These are phyloP conservation scores for Tillandsia leiboldiana DNA, from an alignment of 176 grass and related monocot species.

Conservation along the genomic window DNA sequence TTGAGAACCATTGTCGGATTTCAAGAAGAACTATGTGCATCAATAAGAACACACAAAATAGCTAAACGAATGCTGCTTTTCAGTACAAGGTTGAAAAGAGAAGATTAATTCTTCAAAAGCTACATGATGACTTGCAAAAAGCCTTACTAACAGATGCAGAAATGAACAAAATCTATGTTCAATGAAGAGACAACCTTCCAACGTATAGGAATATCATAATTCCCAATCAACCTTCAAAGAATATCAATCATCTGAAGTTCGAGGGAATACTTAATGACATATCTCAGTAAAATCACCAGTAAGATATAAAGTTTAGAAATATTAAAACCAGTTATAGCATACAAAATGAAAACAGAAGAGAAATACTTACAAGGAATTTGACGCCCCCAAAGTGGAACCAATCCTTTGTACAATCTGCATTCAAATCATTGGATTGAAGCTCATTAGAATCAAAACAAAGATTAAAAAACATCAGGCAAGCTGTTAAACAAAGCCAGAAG, in stretches of 20 bases:
- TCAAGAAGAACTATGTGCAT: constrained; percentile 36
- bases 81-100: not conserved
- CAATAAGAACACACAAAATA: not conserved
- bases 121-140: too few relatives aligned
- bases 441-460: not conserved
- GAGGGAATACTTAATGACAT: not conserved
- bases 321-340: not conserved
- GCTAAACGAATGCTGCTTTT: not conserved
- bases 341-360: not conserved
- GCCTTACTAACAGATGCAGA: too few relatives aligned
- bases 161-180: too few relatives aligned
- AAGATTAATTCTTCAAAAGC: not conserved
- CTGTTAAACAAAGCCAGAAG: not conserved
- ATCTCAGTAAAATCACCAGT: not conserved
- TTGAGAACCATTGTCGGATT: constrained; percentile 20
- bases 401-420: constrained; percentile 75
- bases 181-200: too few relatives aligned
- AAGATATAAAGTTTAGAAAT: not conserved
- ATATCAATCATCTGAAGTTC: not conserved
- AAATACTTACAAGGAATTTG: constrained; percentile 76
- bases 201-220: too few relatives aligned
- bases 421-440: not conserved
- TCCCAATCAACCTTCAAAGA: not conserved
- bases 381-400: constrained; percentile 84
- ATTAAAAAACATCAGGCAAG: not conserved